Percentiles rank a stretch among this genome's conserved stretches.
These are phyloP conservation scores for Fonsecaea nubica DNA, from an alignment of 2,329 filamentous ascomycete species.

Conservation along the genomic window DNA sequence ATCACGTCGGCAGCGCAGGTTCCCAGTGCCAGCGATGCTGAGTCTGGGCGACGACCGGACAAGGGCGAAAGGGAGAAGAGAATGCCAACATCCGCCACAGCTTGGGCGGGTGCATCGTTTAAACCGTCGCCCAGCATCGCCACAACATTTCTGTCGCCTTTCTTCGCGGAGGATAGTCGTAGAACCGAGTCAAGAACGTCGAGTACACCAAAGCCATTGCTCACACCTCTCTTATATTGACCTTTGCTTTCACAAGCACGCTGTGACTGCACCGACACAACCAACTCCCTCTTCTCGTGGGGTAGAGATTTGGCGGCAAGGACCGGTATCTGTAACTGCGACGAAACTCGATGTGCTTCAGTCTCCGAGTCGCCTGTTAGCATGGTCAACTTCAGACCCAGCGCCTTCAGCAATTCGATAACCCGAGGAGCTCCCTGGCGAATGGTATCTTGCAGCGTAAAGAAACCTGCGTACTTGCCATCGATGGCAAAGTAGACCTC, in stretches of 20 bases:
- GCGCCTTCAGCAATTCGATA: conserved; percentile 43
- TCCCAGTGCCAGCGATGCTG: conserved; percentile 61
- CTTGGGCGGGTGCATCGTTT: conserved; percentile 76
- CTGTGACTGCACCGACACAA: conserved; percentile 12
- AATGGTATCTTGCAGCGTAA: conserved; percentile 57
- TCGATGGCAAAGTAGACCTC: conserved; percentile 65
- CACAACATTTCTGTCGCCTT: conserved; percentile 9
- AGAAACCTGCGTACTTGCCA: conserved; percentile 53
- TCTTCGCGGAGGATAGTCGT: background rate
- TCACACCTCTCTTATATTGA: background rate
- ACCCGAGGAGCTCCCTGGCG: conserved; percentile 59
- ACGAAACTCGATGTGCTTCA: conserved; percentile 58
- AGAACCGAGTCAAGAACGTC: background rate
- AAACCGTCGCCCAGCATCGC: conserved; percentile 74
- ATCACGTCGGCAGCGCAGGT: conserved; percentile 72
- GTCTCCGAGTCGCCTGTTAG: conserved; percentile 63
- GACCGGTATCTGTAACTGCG: conserved; percentile 49
- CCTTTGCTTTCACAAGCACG: no score
- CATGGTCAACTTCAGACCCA: conserved; percentile 43
- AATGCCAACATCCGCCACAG: conserved; percentile 73
- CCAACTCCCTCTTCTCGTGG: conserved; percentile 26
- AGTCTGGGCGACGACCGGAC: conserved; percentile 4
- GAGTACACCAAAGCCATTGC: background rate
- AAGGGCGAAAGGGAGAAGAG: conserved; percentile 61
- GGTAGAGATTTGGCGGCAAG: conserved; percentile 26